Evolutionary conservation across 2,329 filamentous ascomycete species (phyloP), one percentile per base, ranked within the genome.

Genomic region (Phyllosticta citriasiana): DNA sequence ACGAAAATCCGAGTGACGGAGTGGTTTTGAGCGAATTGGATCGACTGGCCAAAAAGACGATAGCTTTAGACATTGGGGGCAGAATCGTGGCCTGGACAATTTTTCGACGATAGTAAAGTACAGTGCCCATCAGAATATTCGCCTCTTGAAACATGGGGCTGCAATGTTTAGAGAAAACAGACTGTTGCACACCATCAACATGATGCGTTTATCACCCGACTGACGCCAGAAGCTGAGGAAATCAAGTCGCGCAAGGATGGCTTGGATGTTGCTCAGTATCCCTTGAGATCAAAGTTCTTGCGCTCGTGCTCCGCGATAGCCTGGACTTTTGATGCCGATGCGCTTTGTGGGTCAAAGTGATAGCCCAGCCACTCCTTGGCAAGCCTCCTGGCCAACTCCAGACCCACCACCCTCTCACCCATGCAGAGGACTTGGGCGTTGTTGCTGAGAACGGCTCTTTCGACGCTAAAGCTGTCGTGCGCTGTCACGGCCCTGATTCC

Each of bases 401-500:
- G 72, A 0, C 91, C 90, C 53, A 95, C 83, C 0, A 95, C 90
- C 24, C 90, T 79, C 81, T 95, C 88, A 0, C 90, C 90, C 80
- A 95, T 87, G 72, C 91, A 95, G 64, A 95, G 77, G 33, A 95
- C 89, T 76, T 96, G 90, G 2, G 89, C 89, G 72, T 95, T 87
- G 73, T 95, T 95, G 77, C 87, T 91, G 69, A 93, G 76, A 10
- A 95, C 83, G 22, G 88, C 85, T 57, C 89, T 78, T 80, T 95
- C 90, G 5, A 95, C 89, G 61, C 83, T 87, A 78, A 92, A 96
- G 66, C 85, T 87, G 72, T 95, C 91, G 73, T 96, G 91, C 1
- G 91, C 91, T 4, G 90, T 95, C 19, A 95, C 91, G n/a, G 91
- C 91, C 25, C 90, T 80, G 64, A 95, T 84, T 5, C 90, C 90